These are phyloP conservation scores for Trametopsis cervina DNA, from an alignment of 768 basidiomycete genomes.

Conservation along the genomic window DNA sequence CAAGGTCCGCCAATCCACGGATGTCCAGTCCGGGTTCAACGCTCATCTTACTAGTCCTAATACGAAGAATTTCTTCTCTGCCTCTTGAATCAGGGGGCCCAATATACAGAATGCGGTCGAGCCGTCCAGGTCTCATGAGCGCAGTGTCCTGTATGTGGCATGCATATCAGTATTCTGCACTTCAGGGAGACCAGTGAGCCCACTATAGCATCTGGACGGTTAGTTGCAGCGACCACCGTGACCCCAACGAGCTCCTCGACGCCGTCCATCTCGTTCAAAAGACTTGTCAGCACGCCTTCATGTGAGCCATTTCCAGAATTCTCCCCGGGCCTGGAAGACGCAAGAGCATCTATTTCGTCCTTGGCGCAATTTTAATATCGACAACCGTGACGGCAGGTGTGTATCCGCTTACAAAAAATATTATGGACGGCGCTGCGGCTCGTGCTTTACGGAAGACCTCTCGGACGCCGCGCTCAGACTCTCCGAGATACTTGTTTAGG, in stretches of 20 bases:
- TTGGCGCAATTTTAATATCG: constrained; percentile 26
- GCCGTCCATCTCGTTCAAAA: constrained; percentile 98
- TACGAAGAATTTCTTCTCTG: constrained; percentile 78
- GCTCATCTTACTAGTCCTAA: constrained; percentile 75
- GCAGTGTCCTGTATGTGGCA: constrained; percentile 72
- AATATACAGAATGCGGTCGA: constrained; percentile 92
- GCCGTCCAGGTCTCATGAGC: constrained; percentile 87
- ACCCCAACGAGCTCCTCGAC: constrained; percentile 92
- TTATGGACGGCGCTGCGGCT: constrained; percentile 88
- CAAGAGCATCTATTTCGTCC: constrained; percentile 98
- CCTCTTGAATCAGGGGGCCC: constrained; percentile 82
- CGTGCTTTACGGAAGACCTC: constrained; percentile 95
- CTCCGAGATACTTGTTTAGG: constrained; percentile 94
- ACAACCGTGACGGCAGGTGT: too few species aligned
- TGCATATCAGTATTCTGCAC: not conserved
- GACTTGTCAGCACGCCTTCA: constrained; percentile 86
- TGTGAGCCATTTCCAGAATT: constrained; percentile 50
- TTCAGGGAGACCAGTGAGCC: constrained; percentile 25
- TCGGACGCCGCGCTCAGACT: constrained; percentile 91
- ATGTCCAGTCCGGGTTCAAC: constrained; percentile 67
- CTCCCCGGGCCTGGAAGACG: constrained; percentile 58
- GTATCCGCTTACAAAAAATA: constrained; percentile 77
- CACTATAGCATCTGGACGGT: constrained; percentile 88
- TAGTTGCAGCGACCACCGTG: constrained; percentile 94
- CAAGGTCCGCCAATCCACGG: constrained; percentile 60